Conservation (phyloP, 805 yeast genomes). For the Ogataea nonfermentans region DNA sequence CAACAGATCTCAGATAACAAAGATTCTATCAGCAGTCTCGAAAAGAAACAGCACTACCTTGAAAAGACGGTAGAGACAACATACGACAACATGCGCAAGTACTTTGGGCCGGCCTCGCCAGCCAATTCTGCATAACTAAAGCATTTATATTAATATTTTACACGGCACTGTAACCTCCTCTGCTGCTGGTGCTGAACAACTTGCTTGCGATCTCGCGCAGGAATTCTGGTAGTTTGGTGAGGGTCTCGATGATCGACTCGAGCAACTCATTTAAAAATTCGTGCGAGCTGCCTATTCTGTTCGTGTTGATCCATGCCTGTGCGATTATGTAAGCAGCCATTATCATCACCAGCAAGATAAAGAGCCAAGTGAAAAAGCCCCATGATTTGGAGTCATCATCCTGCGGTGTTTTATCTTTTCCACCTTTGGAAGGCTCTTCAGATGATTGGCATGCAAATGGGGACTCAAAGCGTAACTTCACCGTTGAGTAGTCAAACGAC, state of each 20-base stretch:
- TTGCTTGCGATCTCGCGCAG: conserved; percentile 64
- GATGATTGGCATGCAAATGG: conserved; percentile 39
- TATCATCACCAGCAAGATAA: conserved; percentile 67
- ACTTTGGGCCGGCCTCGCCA: conserved; percentile 7
- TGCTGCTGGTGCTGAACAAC: conserved; percentile 55
- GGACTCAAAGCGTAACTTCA: conserved; percentile 34
- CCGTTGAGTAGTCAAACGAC: conserved; percentile 38
- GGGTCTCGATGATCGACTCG: conserved; percentile 60
- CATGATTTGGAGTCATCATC: conserved; percentile 49
- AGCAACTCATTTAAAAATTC: conserved; percentile 72
- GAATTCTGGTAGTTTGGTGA: conserved; percentile 62
- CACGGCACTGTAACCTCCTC: conserved; percentile 95
- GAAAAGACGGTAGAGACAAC: conserved; percentile 78
- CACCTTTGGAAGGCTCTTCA: conserved; percentile 29
- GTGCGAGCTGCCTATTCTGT: conserved; percentile 64
- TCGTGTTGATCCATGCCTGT: conserved; percentile 68
- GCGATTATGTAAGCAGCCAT: conserved; percentile 70
- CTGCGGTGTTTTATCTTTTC: conserved; percentile 28
- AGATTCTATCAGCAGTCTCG: conserved; percentile 59
- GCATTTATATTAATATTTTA: conserved; percentile 32
- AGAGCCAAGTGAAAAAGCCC: conserved; percentile 83
- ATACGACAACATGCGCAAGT: conserved; percentile 52
- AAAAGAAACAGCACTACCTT: conserved; percentile 68
- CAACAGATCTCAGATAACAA: conserved; percentile 51
- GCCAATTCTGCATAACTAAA: not conserved